Evolutionary conservation across 768 basidiomycete species (phyloP).

Genomic region (Galerina marginata): DNA sequence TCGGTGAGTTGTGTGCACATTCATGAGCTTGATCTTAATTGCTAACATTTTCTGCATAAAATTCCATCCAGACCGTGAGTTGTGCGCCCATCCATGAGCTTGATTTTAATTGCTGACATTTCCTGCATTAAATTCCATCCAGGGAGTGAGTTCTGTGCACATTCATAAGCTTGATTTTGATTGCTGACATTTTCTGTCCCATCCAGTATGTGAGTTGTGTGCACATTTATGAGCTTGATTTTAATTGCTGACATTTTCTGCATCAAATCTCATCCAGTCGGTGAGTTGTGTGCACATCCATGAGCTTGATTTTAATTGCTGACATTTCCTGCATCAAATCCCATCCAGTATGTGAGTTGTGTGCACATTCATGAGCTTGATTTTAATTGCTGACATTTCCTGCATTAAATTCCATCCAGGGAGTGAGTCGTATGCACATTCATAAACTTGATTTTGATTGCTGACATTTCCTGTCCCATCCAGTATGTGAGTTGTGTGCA

Average conservation of each 20-base stretch:
- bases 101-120: neutral
- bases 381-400: neutral
- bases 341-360: neutral
- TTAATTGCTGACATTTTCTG: no score
- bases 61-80: neutral
- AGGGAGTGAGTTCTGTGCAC: neutral
- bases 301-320: no score
- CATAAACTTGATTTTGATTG: neutral
- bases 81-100: neutral
- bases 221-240: no score
- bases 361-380: neutral
- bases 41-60: neutral
- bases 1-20: no score
- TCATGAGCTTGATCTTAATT: no score
- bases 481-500: neutral
- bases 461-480: neutral
- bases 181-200: no score
- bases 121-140: neutral
- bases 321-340: neutral
- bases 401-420: neutral
- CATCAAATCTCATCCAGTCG: no score
- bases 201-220: no score
- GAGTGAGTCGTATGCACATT: neutral
- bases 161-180: no score
- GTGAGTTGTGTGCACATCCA: no score